Base-by-base conservation (phyloP, 257 asterid species). In the Perilla frutescens region DNA sequence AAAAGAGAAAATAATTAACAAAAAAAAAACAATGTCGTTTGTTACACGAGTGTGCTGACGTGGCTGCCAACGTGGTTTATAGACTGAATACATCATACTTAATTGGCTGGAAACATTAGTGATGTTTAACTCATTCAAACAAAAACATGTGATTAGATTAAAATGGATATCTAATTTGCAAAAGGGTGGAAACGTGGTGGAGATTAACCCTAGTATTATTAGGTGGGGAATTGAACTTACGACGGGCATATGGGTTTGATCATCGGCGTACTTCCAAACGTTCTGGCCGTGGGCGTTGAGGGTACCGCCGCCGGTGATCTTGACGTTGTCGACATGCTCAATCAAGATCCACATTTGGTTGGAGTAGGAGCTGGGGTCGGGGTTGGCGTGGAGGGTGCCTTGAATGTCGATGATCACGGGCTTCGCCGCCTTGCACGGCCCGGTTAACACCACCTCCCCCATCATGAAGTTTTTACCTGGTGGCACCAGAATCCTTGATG, bases 241-340 rank as follows among this genome's bases (percentile, higher is more conserved):
- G 6, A 80, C 80, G 0, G 96, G 80, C 32, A 91, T 88, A 39
- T 50, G 84, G 7, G 54, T 12, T 0, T 15, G 39, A 0, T 62
- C 73, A 4, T 60, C 71, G 1, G 80, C 87, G 10, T n/a, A 86
- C 48, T 76, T 20, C 95, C 90, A 90, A 0, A 57, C 50, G 0
- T 59, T 8, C 0, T 32, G 6, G 2, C 97, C 97, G 6, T 75
- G 81, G 20, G 83, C 98, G 12, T 92, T 74, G 20, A 92, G 66
- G 47, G 89, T 82, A 31, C 96, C 98, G 11, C 83, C 80, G 4
- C 98, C 98, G 1, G 82, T 75, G 50, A 92, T 40, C 8, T 75
- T 73, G 0, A 92, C 29, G 8, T 82, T 78, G 0, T 64, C 60
- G 9, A 84, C 88, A 1, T 47, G 34, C 8, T 84, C 80, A 5